Percentiles rank a stretch among this genome's conserved stretches.
Conservation (phyloP, 306 rosid species). For the Fagus crenata region DNA sequence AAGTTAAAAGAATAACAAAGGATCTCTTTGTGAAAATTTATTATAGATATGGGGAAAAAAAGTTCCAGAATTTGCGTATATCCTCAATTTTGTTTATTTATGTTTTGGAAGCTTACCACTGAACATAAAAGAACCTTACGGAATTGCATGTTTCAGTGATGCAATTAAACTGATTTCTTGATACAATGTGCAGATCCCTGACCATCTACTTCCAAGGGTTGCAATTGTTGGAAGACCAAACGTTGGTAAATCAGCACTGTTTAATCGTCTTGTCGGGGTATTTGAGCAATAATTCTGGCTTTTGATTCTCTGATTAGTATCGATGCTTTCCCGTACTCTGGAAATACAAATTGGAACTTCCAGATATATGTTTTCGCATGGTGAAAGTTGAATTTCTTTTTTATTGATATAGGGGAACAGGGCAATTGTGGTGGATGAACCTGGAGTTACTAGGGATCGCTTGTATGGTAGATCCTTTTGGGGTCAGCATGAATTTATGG, state of each 20-base stretch:
- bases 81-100: too few species aligned
- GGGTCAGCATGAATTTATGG: slow-evolving; percentile 91
- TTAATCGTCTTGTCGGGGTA: slow-evolving; percentile 96
- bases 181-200: slow-evolving; percentile 72
- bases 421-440: slow-evolving; percentile 98
- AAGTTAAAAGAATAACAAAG: background rate
- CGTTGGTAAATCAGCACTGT: slow-evolving; percentile 92
- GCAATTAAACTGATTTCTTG: slow-evolving; percentile 10
- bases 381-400: background rate
- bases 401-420: slow-evolving; percentile 60
- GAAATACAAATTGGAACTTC: background rate
- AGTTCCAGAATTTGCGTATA: too few species aligned
- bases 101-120: background rate
- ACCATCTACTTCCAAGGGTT: slow-evolving; percentile 77
- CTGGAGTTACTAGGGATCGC: slow-evolving; percentile 98
- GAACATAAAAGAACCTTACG: background rate
- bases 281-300: slow-evolving; percentile 25
- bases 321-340: slow-evolving; percentile 15
- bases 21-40: too few species aligned
- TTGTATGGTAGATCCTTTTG: slow-evolving; percentile 91
- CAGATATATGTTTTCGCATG: background rate
- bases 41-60: too few species aligned
- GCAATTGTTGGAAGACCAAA: slow-evolving; percentile 97
- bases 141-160: slow-evolving; percentile 14
- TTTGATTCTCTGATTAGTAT: slow-evolving; percentile 19